Evolutionary conservation across 495 filamentous ascomycete species (phyloP).

Genomic region (Lentithecium fluviatile): DNA sequence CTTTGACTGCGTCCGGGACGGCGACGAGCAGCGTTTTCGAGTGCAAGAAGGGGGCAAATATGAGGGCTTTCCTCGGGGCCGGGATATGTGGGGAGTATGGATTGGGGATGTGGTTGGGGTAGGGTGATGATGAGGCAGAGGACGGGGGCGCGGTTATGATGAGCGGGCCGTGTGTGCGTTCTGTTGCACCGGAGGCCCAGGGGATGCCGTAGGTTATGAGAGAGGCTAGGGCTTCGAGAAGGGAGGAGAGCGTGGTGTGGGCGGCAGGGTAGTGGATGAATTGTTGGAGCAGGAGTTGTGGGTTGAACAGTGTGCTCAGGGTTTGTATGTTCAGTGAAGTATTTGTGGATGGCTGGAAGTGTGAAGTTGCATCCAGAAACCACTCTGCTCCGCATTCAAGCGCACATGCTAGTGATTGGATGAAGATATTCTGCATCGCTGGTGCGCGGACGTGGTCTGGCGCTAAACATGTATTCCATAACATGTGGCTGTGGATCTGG

Average conservation of each 20-base stretch:
- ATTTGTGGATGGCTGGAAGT: not conserved
- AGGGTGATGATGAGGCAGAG: not conserved
- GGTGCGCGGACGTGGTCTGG: constrained; percentile 25
- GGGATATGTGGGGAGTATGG: not conserved
- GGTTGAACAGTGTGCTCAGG: constrained; percentile 15
- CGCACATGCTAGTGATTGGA: constrained; percentile 34
- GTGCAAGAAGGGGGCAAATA: constrained; percentile 23
- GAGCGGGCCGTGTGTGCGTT: constrained; percentile 17
- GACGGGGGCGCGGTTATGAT: not conserved
- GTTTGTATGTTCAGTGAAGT: not conserved
- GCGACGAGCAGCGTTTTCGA: constrained; percentile 18
- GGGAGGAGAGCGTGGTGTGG: not conserved
- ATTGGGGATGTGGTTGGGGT: not conserved
- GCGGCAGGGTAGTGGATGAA: constrained; percentile 8
- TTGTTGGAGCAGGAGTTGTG: constrained; percentile 2
- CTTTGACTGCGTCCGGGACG: constrained; percentile 18
- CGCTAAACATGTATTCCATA: constrained; percentile 16
- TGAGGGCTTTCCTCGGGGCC: constrained; percentile 6
- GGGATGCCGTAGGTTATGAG: constrained; percentile 28
- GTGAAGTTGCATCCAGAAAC: constrained; percentile 29
- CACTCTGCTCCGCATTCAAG: constrained; percentile 38
- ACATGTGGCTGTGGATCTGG: constrained; percentile 5
- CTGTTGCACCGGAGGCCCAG: constrained; percentile 20
- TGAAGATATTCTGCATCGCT: constrained; percentile 36
- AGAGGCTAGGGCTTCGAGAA: constrained; percentile 7